Conservation (phyloP, 176 grass and related monocot species). For the Luzula sylvatica region DNA sequence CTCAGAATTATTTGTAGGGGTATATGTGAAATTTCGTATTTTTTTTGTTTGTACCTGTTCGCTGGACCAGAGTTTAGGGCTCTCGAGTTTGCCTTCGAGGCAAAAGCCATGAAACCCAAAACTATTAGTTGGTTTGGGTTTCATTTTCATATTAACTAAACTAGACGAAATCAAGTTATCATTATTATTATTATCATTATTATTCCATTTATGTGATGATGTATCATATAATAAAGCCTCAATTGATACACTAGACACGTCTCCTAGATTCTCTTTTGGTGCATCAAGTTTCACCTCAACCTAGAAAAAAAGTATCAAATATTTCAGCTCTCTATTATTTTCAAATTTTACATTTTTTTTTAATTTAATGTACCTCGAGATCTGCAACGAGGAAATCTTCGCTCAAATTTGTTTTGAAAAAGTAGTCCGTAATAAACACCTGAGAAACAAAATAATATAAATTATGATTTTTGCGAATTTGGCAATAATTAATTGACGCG, state of each 20-base stretch:
- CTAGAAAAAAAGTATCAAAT: slow-evolving; percentile 19
- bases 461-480: not conserved
- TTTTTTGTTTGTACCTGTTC: slow-evolving; percentile 61
- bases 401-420: slow-evolving; percentile 77
- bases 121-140: slow-evolving; percentile 26
- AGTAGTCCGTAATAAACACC: slow-evolving; percentile 95
- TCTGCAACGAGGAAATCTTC: slow-evolving; percentile 59
- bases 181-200: slow-evolving; percentile 14
- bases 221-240: slow-evolving; percentile 75
- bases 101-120: slow-evolving; percentile 62
- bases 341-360: too few relatives aligned
- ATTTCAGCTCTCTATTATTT: not conserved
- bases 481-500: not conserved
- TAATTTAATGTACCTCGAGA: slow-evolving; percentile 56
- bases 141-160: slow-evolving; percentile 52
- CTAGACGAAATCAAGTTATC: slow-evolving; percentile 25
- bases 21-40: slow-evolving; percentile 1
- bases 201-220: slow-evolving; percentile 26
- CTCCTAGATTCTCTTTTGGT: slow-evolving; percentile 37
- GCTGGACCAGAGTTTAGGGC: slow-evolving; percentile 92
- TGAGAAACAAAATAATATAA: slow-evolving; percentile 27
- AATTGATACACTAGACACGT: slow-evolving; percentile 44
- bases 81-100: slow-evolving; percentile 74
- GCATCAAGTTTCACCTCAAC: slow-evolving; percentile 90
- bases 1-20: slow-evolving; percentile 6